Percentiles rank a stretch among this genome's conserved stretches.
phyloP scores from a whole-genome alignment of 2,329 filamentous ascomycete genomes.

The Calonectria pseudoreteaudii region DNA sequence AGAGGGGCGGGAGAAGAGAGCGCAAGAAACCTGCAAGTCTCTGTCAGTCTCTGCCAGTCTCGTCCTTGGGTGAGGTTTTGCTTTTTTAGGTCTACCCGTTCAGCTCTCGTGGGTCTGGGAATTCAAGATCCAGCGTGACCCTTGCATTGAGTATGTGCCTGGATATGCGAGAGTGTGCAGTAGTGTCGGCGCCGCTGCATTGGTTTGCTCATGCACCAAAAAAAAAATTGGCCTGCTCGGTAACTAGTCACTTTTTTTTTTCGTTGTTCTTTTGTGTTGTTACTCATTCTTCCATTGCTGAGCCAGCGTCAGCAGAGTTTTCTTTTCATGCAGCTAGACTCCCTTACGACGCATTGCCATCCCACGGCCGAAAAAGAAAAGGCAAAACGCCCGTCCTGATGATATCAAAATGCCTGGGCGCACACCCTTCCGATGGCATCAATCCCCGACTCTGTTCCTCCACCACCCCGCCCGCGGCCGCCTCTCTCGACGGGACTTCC shows the following conservation, averaged over 20 bases:
- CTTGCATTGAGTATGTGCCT: conserved; percentile 21
- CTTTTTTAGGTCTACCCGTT: conserved; percentile 1
- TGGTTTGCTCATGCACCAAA: conserved; percentile 5
- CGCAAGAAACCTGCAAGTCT: not conserved
- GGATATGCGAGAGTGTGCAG: conserved; percentile 21
- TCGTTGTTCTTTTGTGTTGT: not conserved
- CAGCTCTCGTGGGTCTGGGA: conserved; percentile 4
- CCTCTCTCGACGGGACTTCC: not conserved
- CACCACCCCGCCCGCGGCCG: not conserved
- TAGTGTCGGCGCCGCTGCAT: conserved; percentile 15
- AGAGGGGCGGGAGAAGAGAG: not conserved
- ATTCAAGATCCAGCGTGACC: conserved; percentile 1
- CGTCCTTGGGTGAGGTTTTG: not conserved
- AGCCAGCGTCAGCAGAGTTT: conserved; percentile 8
- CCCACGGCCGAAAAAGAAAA: not conserved
- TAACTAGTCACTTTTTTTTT: conserved; percentile 1
- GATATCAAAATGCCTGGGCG: conserved; percentile 3
- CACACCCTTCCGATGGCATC: not conserved
- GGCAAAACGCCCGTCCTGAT: not conserved
- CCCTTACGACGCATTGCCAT: not conserved
- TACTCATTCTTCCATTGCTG: not conserved
- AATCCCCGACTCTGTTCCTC: not conserved
- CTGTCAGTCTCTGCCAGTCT: not conserved
- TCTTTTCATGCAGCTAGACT: not conserved
- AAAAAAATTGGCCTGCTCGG: not conserved